These are phyloP conservation scores for Crassisporium funariophilum DNA, from an alignment of 768 basidiomycete species.

Conservation along the genomic window DNA sequence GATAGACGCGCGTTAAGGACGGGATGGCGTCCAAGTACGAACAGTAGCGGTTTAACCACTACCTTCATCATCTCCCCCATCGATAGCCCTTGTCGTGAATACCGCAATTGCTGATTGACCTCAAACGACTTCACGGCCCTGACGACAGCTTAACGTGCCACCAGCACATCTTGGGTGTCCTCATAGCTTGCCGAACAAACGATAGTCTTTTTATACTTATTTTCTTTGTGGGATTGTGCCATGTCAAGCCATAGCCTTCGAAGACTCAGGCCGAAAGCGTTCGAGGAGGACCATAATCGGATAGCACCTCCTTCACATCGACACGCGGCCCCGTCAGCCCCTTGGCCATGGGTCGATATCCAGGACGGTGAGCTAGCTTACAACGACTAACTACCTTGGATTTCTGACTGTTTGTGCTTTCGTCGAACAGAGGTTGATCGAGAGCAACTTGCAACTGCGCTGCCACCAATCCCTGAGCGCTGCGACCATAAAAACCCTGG, in stretches of 20 bases:
- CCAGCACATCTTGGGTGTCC: too few species aligned
- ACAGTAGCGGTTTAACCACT: too few species aligned
- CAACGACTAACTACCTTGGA: neutral
- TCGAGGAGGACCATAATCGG: constrained; percentile 11
- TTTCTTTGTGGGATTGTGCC: too few species aligned
- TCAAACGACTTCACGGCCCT: too few species aligned
- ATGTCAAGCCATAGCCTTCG: neutral
- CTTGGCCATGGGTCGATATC: constrained; percentile 50
- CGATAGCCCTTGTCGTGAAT: too few species aligned
- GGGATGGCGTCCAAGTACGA: too few species aligned
- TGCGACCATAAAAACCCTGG: constrained; percentile 32
- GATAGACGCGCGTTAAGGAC: too few species aligned
- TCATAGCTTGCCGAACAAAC: too few species aligned
- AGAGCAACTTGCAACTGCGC: constrained; percentile 29
- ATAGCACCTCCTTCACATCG: constrained; percentile 43
- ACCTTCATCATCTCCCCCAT: too few species aligned
- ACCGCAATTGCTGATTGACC: too few species aligned
- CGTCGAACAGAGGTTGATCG: constrained; percentile 33
- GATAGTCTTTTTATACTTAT: too few species aligned
- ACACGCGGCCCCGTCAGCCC: constrained; percentile 48
- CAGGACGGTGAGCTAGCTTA: constrained; percentile 31
- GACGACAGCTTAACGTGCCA: too few species aligned
- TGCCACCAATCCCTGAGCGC: constrained; percentile 32
- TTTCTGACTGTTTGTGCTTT: neutral
- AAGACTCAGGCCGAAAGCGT: constrained; percentile 6